Percentiles rank a stretch among this genome's conserved stretches.
Evolutionary conservation across 805 yeast species (phyloP).

Genomic region (Schizosaccharomyces japonicus): DNA sequence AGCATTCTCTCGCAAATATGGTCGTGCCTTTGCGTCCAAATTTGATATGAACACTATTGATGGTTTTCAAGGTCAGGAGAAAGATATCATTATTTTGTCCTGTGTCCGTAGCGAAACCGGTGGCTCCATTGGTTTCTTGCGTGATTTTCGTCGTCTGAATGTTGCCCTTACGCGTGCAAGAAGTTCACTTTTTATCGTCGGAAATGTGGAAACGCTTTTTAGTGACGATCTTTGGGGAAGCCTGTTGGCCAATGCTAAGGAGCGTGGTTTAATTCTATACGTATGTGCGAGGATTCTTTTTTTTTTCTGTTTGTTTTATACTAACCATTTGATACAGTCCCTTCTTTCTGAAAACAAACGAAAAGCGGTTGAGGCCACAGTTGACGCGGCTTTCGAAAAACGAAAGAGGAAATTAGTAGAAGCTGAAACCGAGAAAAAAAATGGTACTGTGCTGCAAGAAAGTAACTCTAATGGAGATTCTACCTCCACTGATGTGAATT

Average conservation of each 20-base stretch:
- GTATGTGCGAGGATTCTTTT: too few species aligned
- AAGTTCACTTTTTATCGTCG: constrained; percentile 78
- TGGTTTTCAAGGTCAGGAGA: constrained; percentile 96
- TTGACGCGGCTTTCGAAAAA: background rate
- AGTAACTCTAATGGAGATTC: constrained; percentile 18
- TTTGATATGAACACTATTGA: constrained; percentile 87
- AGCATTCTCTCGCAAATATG: constrained; percentile 35
- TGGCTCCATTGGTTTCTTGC: constrained; percentile 51
- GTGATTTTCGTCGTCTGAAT: constrained; percentile 85
- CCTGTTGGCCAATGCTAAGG: background rate
- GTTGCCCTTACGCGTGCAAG: constrained; percentile 90
- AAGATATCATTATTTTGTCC: constrained; percentile 75
- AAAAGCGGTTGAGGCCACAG: background rate
- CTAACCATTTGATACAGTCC: background rate
- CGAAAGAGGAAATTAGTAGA: background rate
- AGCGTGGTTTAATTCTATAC: background rate
- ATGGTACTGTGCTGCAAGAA: background rate
- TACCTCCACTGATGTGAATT: constrained; percentile 19
- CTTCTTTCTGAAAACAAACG: background rate
- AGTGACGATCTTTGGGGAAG: background rate
- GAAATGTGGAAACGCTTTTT: constrained; percentile 21
- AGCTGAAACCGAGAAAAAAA: background rate
- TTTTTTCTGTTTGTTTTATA: too few species aligned
- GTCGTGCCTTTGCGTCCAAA: constrained; percentile 33
- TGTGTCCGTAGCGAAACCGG: constrained; percentile 66